phyloP scores from a whole-genome alignment of 148 eudicot species.

The Fagopyrum tataricum region DNA sequence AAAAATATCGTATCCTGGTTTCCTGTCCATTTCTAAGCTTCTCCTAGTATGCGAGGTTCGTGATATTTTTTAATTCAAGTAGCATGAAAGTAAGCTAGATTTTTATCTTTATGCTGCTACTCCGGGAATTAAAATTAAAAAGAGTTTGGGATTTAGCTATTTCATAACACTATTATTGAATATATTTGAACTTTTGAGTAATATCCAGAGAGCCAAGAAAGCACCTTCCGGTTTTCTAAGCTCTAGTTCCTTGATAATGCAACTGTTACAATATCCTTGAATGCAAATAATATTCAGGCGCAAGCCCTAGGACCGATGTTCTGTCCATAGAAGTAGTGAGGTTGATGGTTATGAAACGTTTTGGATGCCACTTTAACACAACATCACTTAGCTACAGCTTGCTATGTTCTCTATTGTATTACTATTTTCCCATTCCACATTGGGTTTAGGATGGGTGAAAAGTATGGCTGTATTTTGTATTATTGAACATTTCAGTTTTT shows the following conservation, averaged over 20 bases:
- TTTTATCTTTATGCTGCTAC: neutral
- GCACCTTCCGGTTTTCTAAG: neutral
- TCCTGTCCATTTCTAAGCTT: neutral
- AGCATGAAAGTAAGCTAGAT: neutral
- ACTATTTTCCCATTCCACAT: neutral
- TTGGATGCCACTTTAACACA: neutral
- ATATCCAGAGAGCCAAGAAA: neutral
- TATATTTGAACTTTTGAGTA: neutral
- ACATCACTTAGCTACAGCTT: neutral
- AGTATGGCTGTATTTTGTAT: neutral
- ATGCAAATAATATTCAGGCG: neutral
- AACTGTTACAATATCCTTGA: neutral
- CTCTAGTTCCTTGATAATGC: neutral
- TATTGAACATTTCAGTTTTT: neutral
- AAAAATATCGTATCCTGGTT: neutral
- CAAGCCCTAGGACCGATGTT: neutral
- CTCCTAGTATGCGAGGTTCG: neutral
- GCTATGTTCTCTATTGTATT: neutral
- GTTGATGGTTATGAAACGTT: neutral
- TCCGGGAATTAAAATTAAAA: no score
- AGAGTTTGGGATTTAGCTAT: neutral
- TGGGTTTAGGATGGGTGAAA: neutral
- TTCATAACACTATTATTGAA: neutral
- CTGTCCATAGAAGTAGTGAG: neutral
- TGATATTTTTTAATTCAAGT: neutral